Base-by-base conservation (phyloP, 768 basidiomycete genomes). In the Collybia sp. region DNA sequence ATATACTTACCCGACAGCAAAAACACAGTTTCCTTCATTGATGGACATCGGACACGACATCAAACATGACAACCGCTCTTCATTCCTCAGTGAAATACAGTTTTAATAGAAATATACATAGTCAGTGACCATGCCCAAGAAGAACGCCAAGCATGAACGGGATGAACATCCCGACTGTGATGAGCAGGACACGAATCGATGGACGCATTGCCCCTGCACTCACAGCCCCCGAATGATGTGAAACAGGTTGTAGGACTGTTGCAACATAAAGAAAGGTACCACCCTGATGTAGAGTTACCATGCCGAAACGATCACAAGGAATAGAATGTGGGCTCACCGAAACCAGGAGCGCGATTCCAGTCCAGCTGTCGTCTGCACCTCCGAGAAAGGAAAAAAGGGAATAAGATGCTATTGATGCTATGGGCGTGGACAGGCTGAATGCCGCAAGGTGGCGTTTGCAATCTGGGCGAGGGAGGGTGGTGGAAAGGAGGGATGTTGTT, bases 181-280 rank as follows among this genome's bases (percentile, higher is more conserved):
- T 73, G 38, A 88, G 62, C 15, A 65, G 51, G 11, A 82, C 69
- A 30, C 86, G 75, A 19, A 63, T 49, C 30, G 58, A 58, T 41
- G 75, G 72, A 11, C 67, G 62, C 36, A 83, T 62, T 36, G 75
- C 76, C 17, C 69, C 68, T 8, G 69, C 50, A 53, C 67, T 33
- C 58, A 64, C 20, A 44, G 62, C 47, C 9, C 47, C 52, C 19
- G 62, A 59, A 43, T 73, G 71, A 13, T 75, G 70, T 30, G 85
- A 82, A 30, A 85, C 75, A 2, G 87, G 80, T 57, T 91, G 89
- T n/a, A 93, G 71, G 34, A 91, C 85, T 1, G 93, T 93, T 1
- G 93, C 92, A 8, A 97, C 94, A 58, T 95, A 96, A 33, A 97
- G 72, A 67, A 96, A 96, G 2, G 91, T 93, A 8, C 93, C 93